These are phyloP conservation scores for Ustilago sp. DNA, from an alignment of 1,284 basidiomycete species.

Conservation along the genomic window DNA sequence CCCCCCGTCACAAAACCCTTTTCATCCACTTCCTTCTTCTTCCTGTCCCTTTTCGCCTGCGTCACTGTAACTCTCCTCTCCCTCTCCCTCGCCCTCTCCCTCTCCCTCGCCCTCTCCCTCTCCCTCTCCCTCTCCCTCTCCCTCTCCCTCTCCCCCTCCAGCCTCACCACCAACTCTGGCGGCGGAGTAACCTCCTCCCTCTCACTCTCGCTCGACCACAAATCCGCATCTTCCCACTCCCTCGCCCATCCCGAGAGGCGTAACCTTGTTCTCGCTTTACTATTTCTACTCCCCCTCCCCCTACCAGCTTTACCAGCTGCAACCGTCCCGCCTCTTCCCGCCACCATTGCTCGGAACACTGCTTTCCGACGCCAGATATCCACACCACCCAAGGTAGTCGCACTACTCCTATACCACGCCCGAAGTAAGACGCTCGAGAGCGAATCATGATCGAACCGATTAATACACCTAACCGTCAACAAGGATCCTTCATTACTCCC, in stretches of 20 bases:
- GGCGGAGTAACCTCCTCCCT: conserved; percentile 34
- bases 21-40: conserved; percentile 10
- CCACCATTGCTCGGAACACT: conserved; percentile 45
- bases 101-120: too few species aligned
- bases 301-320: conserved; percentile 36
- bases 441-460: conserved; percentile 48
- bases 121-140: not conserved
- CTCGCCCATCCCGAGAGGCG: conserved; percentile 45
- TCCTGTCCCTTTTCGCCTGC: conserved; percentile 18
- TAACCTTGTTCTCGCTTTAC: conserved; percentile 38
- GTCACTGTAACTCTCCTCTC: conserved; percentile 26
- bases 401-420: conserved; percentile 30
- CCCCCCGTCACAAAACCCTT: conserved; percentile 15
- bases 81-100: not conserved
- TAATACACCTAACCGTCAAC: conserved; percentile 47
- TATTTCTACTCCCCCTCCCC: conserved; percentile 42
- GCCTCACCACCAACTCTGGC: conserved; percentile 10
- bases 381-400: conserved; percentile 3
- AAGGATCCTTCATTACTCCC: not conserved
- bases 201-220: conserved; percentile 56
- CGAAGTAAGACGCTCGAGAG: conserved; percentile 37
- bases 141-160: not conserved
- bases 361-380: conserved; percentile 53
- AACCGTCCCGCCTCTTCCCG: conserved; percentile 58
- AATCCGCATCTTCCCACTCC: conserved; percentile 60